phyloP scores from a whole-genome alignment of 1,139 yeast species.

The Candida sp. region DNA sequence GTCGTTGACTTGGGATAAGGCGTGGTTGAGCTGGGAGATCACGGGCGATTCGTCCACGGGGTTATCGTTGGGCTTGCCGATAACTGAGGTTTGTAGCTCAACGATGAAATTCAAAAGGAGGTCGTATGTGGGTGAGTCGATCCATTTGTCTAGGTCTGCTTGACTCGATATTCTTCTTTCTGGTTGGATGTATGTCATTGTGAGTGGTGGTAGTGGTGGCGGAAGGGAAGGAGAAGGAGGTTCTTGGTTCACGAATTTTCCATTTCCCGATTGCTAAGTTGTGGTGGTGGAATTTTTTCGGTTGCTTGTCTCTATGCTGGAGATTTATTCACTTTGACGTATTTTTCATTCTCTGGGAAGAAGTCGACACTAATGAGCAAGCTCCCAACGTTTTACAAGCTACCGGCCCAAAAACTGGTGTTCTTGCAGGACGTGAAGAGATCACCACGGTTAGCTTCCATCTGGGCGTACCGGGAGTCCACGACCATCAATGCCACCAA shows the following conservation, averaged over 20 bases:
- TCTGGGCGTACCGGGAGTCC: constrained; percentile 16
- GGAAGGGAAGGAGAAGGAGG: not conserved
- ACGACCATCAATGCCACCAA: constrained; percentile 32
- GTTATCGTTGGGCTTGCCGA: constrained; percentile 59
- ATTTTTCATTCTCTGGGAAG: constrained; percentile 1
- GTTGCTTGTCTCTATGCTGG: not conserved
- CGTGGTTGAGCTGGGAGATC: constrained; percentile 32
- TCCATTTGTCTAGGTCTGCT: constrained; percentile 70
- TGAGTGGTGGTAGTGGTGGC: not conserved
- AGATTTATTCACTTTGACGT: not conserved
- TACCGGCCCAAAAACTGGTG: constrained; percentile 20
- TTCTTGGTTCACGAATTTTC: not conserved
- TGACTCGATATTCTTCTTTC: constrained; percentile 59
- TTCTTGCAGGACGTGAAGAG: constrained; percentile 16
- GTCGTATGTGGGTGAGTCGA: constrained; percentile 52
- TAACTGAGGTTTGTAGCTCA: constrained; percentile 66
- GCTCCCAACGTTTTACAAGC: constrained; percentile 12
- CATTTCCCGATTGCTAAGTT: not conserved
- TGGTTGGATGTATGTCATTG: constrained; percentile 31
- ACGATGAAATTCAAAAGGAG: constrained; percentile 59
- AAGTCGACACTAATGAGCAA: not conserved
- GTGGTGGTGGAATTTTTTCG: not conserved
- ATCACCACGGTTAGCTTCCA: constrained; percentile 20
- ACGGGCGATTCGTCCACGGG: constrained; percentile 27
- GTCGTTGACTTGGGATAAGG: constrained; percentile 49